Conservation (phyloP, 1,284 basidiomycete genomes). For the Pseudozyma thailandica region DNA sequence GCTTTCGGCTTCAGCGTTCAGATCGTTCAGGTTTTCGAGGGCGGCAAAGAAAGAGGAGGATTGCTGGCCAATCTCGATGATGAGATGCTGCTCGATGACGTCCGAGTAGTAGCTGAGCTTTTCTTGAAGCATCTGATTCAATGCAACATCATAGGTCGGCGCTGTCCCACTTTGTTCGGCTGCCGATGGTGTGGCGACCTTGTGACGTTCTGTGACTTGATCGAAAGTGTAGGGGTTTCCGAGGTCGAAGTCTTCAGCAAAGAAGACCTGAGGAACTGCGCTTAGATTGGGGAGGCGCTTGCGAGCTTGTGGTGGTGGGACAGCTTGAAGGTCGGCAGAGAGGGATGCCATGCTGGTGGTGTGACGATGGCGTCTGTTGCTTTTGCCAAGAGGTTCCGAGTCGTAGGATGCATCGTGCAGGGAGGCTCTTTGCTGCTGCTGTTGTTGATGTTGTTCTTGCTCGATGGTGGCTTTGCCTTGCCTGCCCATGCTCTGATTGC, state of each 20-base stretch:
- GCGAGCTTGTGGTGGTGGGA: slow-evolving; percentile 31
- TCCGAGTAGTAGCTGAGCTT: slow-evolving; percentile 92
- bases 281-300: slow-evolving; percentile 72
- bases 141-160: slow-evolving; percentile 56
- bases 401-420: slow-evolving; percentile 18
- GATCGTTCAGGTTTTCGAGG: slow-evolving; percentile 88
- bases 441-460: slow-evolving; percentile 20
- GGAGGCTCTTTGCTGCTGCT: slow-evolving; percentile 14
- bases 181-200: slow-evolving; percentile 27
- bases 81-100: slow-evolving; percentile 91
- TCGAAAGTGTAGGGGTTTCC: slow-evolving; percentile 84
- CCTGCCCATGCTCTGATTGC: slow-evolving; percentile 56
- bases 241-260: slow-evolving; percentile 83
- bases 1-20: slow-evolving; percentile 85
- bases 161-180: slow-evolving; percentile 16
- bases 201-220: slow-evolving; percentile 77
- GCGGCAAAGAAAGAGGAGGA: slow-evolving; percentile 96
- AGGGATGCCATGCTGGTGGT: slow-evolving; percentile 36
- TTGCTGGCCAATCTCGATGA: slow-evolving; percentile 88
- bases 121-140: slow-evolving; percentile 80
- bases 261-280: slow-evolving; percentile 81
- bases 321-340: slow-evolving; percentile 40
- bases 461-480: slow-evolving; percentile 47
- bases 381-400: slow-evolving; percentile 27
- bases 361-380: slow-evolving; percentile 18